Base-by-base conservation (phyloP, 1,284 basidiomycete species). In the Fereydounia khargensis region DNA sequence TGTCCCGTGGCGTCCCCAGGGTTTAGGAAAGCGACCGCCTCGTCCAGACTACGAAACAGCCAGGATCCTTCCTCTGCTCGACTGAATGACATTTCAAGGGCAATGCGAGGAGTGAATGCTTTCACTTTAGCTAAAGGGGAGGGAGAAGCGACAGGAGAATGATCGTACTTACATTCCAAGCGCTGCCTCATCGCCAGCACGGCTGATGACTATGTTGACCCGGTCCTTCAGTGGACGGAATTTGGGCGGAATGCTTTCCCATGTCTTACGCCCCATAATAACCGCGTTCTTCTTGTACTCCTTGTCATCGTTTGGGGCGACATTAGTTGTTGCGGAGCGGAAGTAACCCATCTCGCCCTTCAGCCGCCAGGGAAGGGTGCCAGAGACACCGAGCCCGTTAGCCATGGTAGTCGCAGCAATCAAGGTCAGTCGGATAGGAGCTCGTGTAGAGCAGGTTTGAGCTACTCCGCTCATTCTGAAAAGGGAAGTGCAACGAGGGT, bases 251-350 rank as follows among this genome's bases (percentile, higher is more conserved):
- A 99, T 98, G 74, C 89, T 90, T 76, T 95, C 89, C 95, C 95
- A 99, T 16, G 91, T 96, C 70, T 90, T 92, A 37, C 92, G 81
- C 6, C 95, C 95, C 95, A 99, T 98, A 48, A 98, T 80, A 27
- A 97, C 86, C 2, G 84, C 85, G 76, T 98, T 98, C 47, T 77
- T 77, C 16, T 33, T 35, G n/a, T 46, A 51, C 10, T 34, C 16
- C 13, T 30, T 35, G 34, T 46, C 39, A 10, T 35, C 46, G 5
- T 36, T 47, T 11, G 46, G 39, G 11, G 45, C 17, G 3, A 86
- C 83, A 35, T 75, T 78, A 2, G 82, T 82, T 4, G 90, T 92
- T 47, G 85, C 85, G 35, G 82, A 81, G 16, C 87, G 86, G 76
- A 99, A 99, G 78, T 96, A 97, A 35, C 87, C 85, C 84, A 97